Percentiles rank a stretch among this genome's conserved stretches.
Conservation (phyloP, 192 early-diverging fungal genomes). For the Lobosporangium transversale region DNA sequence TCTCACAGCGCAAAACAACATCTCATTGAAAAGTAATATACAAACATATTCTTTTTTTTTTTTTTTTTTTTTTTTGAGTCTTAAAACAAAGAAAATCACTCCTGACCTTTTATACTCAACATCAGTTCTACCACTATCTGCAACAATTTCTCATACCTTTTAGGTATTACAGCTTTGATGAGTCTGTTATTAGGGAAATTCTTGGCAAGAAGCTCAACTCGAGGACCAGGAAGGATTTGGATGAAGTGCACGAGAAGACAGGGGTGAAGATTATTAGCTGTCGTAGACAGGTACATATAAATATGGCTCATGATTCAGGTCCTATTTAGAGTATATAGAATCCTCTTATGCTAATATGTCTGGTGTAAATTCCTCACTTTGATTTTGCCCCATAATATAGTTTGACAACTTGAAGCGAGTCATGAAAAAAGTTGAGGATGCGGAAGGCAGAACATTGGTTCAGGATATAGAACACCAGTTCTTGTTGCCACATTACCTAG, state of each 20-base stretch:
- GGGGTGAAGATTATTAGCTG: slow-evolving; percentile 45
- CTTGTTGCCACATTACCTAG: slow-evolving; percentile 44
- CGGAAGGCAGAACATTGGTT: slow-evolving; percentile 48
- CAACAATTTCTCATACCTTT: not conserved
- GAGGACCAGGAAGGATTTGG: slow-evolving; percentile 55
- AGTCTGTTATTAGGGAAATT: slow-evolving; percentile 54
- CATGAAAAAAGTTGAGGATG: slow-evolving; percentile 55
- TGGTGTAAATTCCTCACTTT: not conserved
- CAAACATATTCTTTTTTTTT: no score
- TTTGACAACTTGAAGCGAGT: slow-evolving; percentile 60
- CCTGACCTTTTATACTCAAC: not conserved
- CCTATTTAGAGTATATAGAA: no score
- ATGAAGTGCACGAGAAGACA: slow-evolving; percentile 54
- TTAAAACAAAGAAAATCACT: not conserved
- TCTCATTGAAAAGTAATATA: slow-evolving; percentile 45
- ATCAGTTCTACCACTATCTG: not conserved
- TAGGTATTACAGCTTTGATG: slow-evolving; percentile 59
- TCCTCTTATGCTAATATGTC: not conserved
- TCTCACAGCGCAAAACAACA: slow-evolving; percentile 49
- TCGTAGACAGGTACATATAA: slow-evolving; percentile 55
- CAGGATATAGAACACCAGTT: slow-evolving; percentile 52
- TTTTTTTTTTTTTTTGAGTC: not conserved
- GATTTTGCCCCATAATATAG: no score
- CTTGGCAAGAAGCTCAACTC: slow-evolving; percentile 57
- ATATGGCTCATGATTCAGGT: no score